Percentiles rank a stretch among this genome's conserved stretches.
These are phyloP conservation scores for Suillus bovinus DNA, from an alignment of 768 basidiomycete species.

Conservation along the genomic window DNA sequence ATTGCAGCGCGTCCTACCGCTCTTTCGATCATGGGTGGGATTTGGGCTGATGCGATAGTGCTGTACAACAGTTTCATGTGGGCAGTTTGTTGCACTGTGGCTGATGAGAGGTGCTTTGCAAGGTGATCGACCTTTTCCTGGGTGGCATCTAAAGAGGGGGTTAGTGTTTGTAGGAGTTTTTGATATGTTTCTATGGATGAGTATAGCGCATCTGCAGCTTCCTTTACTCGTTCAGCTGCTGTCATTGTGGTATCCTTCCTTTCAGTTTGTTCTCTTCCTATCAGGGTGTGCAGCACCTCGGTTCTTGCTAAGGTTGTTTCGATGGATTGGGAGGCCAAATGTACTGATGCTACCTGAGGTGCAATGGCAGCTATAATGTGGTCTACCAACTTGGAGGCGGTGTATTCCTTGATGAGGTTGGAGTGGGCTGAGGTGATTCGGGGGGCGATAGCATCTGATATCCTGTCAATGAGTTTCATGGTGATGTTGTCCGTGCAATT, in stretches of 20 bases:
- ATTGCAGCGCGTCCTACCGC: not conserved
- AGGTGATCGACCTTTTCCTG: not conserved
- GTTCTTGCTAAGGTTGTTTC: too few relatives aligned
- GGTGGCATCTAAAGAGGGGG: not conserved
- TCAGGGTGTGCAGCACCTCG: not conserved
- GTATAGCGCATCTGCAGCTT: not conserved
- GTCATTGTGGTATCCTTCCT: too few relatives aligned
- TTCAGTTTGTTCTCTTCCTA: not conserved
- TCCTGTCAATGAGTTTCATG: too few relatives aligned
- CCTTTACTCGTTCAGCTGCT: not conserved
- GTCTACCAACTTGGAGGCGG: not conserved
- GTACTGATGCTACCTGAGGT: not conserved
- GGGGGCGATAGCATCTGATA: too few relatives aligned
- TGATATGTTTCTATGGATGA: not conserved
- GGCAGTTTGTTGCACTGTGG: not conserved
- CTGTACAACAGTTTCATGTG: not conserved
- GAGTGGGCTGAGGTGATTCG: too few relatives aligned
- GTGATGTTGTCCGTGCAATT: not conserved
- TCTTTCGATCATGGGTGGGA: not conserved
- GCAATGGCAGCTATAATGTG: not conserved
- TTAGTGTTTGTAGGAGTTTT: not conserved
- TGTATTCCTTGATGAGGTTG: too few relatives aligned
- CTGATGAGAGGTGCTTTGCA: too few relatives aligned
- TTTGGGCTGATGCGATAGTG: too few relatives aligned
- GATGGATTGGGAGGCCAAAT: not conserved